These are phyloP conservation scores for Panicum miliaceum DNA, from an alignment of 176 grass and related monocot species.

Conservation along the genomic window DNA sequence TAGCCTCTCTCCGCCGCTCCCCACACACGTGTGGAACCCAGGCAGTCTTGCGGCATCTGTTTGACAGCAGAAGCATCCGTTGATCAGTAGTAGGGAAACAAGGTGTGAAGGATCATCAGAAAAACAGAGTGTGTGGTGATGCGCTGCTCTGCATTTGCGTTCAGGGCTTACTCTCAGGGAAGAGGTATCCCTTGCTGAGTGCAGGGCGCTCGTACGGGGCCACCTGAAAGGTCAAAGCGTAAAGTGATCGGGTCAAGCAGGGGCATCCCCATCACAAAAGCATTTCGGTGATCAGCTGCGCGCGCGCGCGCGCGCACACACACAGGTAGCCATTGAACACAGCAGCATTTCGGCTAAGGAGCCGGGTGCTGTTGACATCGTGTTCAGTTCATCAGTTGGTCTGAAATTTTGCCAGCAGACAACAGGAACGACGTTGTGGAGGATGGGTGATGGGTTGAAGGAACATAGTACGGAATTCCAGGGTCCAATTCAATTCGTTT, in stretches of 20 bases:
- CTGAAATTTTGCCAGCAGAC: not conserved
- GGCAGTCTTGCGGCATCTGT: conserved; percentile 88
- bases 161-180: conserved; percentile 69
- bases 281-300: not conserved
- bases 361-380: not conserved
- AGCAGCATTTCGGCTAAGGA: not conserved
- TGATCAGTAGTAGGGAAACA: conserved; percentile 16
- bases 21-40: conserved; percentile 87
- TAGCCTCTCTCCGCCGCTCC: conserved; percentile 78
- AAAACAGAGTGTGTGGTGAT: not conserved
- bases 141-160: not conserved
- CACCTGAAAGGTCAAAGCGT: conserved; percentile 53
- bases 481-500: not conserved
- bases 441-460: not conserved
- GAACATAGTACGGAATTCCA: not conserved
- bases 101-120: not conserved
- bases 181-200: conserved; percentile 98
- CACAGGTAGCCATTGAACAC: not conserved
- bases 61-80: not conserved
- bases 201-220: conserved; percentile 97
- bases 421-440: not conserved
- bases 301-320: too few species aligned
- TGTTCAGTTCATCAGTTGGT: too few species aligned
- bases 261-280: not conserved
- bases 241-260: not conserved